Evolutionary conservation across 352 stramenopile species (phyloP), one percentile per base, ranked within the genome.

Genomic region (Phytophthora quininea): DNA sequence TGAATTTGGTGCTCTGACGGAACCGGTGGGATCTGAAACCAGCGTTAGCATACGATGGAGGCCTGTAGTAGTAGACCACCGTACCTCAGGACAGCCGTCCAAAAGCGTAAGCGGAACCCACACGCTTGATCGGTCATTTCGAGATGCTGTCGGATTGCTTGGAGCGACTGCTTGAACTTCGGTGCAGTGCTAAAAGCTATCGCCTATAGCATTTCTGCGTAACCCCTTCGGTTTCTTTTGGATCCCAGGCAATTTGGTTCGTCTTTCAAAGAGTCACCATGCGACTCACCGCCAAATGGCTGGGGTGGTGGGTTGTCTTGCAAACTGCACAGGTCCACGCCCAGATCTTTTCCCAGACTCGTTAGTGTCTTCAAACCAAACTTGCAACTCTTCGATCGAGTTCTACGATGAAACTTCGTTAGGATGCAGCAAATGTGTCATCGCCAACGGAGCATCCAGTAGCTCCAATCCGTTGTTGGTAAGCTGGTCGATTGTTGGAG

Each of bases 371-470:
- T 73, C 54, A 8, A 73, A 51, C 1, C 30, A 30, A 4, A 67
- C 60, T 2, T 91, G 84, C 61, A 68, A 77, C 45, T 32, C 66
- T 1, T 56, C 47, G 10, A 77, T 51, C 1, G 73, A 92, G 54
- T 92, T 79, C 67, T 92, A 84, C 46, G 82, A 92, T 59, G 60
- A 77, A 56, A 56, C 74, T 1, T 64, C 80, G n/a, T 73, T 92
- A 10, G 67, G 69, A 14, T 92, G 84, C 63, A 89, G 73, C 52
- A 69, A 73, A 45, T 92, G 84, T 38, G 45, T 69, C 8, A 69
- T 54, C 15, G 71, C 72, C 10, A 70, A 68, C 15, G 82, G 84
- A 56, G 63, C 65, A 1, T 64, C 68, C 14, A 69, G 72, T 10
- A 61, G 69, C 30, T 64, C 63, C 1, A 82, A 79, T 48, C 43